Base-by-base conservation (phyloP, 1,284 basidiomycete genomes). In the Golubevia sp. region DNA sequence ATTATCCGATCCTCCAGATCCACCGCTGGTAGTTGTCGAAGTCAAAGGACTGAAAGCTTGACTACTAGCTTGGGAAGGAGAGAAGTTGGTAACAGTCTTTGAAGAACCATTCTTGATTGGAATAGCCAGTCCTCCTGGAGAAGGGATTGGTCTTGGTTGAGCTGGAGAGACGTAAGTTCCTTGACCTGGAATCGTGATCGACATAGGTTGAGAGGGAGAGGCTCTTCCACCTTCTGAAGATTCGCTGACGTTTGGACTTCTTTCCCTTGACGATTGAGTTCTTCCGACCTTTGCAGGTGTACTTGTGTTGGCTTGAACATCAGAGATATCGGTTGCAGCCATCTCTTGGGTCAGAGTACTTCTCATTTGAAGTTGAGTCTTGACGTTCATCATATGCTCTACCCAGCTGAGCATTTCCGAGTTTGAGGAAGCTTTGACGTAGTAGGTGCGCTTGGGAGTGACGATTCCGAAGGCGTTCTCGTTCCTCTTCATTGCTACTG, bases 391-490 rank as follows among this genome's bases (percentile, higher is more conserved):
- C 56, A 83, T 61, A 23, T 63, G 65, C 3, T 74, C 61, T 57
- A 83, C 69, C 80, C 80, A 82, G 1, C 64, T 66, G 26, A 75
- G 66, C 64, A 74, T 78, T 11, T 79, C 77, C 7, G 66, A 44
- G 30, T 58, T 56, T 1, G 64, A 67, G 11, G 66, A 61, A 13
- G 77, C 77, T 7, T 73, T 68, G 20, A 81, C 69, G 62, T 82
- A 83, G 55, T 70, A 73, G 13, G 77, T 79, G 2, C 77, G 66
- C 24, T 71, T 74, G 2, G 79, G 75, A 1, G 80, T 82, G 38
- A 81, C 77, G 53, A 83, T 82, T 55, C 79, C 76, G 25, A 83
- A 77, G 18, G 69, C 70, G 49, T 75, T 65, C 34, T 78, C 67
- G 50, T 73, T 69, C 55, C 71, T 69, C 59, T 82, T 82, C 27